These are phyloP conservation scores for Danielia reshetovae DNA, from an alignment of 805 yeast species.

Conservation along the genomic window DNA sequence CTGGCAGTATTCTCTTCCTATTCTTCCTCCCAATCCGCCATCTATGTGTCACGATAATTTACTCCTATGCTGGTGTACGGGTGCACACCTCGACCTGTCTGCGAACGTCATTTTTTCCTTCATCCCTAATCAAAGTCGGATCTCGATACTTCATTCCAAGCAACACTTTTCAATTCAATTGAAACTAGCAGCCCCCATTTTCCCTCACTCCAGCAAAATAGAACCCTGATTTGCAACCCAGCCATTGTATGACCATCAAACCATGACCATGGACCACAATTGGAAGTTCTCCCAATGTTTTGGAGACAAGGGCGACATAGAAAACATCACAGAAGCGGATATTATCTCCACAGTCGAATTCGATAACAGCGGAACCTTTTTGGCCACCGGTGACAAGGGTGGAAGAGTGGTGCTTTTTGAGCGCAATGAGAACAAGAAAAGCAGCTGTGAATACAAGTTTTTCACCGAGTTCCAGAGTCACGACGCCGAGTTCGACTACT, in stretches of 20 bases:
- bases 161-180: neutral
- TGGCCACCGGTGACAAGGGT: constrained; percentile 98
- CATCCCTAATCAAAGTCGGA: no score
- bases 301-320: constrained; percentile 98
- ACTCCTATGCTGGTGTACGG: constrained; percentile 3
- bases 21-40: no score
- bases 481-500: constrained; percentile 97
- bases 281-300: constrained; percentile 97
- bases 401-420: constrained; percentile 97
- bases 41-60: no score
- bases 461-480: constrained; percentile 97
- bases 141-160: no score
- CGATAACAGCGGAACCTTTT: constrained; percentile 88
- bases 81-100: constrained; percentile 3
- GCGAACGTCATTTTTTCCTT: constrained; percentile 8
- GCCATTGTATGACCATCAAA: constrained; percentile 1
- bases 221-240: neutral
- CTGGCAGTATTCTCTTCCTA: no score
- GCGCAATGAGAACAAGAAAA: constrained; percentile 66
- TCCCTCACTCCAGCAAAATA: no score
- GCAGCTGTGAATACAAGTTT: constrained; percentile 83
- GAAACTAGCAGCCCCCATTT: neutral
- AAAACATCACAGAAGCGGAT: constrained; percentile 93
- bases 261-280: constrained; percentile 28
- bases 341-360: constrained; percentile 96